phyloP scores from a whole-genome alignment of 345 rosid genomes.

The Boechera retrofracta region DNA sequence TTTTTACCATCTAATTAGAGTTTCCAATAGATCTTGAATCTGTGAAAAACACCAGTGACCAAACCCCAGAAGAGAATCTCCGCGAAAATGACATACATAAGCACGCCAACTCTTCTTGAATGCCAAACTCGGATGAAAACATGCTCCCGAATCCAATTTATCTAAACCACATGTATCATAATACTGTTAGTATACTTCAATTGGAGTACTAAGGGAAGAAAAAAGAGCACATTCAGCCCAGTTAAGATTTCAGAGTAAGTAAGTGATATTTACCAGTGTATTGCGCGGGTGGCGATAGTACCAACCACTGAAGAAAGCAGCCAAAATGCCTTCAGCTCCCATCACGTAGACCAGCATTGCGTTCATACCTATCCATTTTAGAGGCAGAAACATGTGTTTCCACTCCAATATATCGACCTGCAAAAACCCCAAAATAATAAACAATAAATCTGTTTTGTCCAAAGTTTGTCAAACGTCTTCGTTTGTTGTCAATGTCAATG shows the following conservation, averaged over 20 bases:
- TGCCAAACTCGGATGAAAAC: constrained; percentile 66
- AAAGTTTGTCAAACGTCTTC: constrained; percentile 5
- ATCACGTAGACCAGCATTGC: constrained; percentile 93
- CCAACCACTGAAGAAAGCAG: constrained; percentile 91
- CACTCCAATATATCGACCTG: constrained; percentile 74
- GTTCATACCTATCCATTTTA: constrained; percentile 94
- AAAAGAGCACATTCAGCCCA: neutral
- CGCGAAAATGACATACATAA: constrained; percentile 73
- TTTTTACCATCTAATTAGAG: constrained; percentile 45
- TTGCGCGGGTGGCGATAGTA: constrained; percentile 69
- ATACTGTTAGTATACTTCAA: constrained; percentile 5
- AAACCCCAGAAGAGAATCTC: constrained; percentile 82
- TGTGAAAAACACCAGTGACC: constrained; percentile 61
- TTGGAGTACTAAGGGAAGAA: neutral
- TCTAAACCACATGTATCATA: constrained; percentile 35
- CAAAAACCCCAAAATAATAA: neutral
- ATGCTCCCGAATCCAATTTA: constrained; percentile 72
- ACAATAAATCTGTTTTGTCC: neutral
- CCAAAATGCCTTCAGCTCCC: constrained; percentile 95
- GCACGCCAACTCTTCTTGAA: constrained; percentile 63
- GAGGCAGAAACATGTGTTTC: constrained; percentile 58
- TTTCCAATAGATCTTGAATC: constrained; percentile 72
- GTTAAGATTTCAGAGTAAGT: neutral
- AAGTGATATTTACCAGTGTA: constrained; percentile 57
- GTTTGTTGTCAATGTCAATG: neutral